Percentiles rank a stretch among this genome's conserved stretches.
phyloP scores from a whole-genome alignment of 768 basidiomycete genomes.

The Xerocomus spinulosus region DNA sequence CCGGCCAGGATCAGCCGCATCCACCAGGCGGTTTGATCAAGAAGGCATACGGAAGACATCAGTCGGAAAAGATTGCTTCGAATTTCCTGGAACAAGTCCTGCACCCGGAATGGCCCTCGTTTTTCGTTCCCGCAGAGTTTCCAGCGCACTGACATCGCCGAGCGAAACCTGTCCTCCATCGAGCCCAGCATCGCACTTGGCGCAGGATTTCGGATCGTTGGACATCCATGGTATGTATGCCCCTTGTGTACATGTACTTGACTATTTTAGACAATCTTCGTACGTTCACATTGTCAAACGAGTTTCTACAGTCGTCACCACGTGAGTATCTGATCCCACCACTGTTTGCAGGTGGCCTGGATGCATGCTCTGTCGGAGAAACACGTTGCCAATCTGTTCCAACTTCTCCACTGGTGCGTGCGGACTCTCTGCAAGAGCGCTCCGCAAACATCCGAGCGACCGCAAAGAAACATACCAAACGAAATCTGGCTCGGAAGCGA shows the following conservation, averaged over 20 bases:
- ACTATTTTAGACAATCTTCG: too few relatives aligned
- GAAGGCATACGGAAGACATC: slow-evolving; percentile 2
- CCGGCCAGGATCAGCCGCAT: slow-evolving; percentile 37
- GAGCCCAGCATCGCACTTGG: slow-evolving; percentile 21
- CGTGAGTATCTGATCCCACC: slow-evolving; percentile 7
- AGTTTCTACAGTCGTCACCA: too few relatives aligned
- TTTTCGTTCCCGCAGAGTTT: not conserved
- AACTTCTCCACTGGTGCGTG: slow-evolving; percentile 8
- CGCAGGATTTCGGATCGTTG: slow-evolving; percentile 20
- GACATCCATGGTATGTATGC: slow-evolving; percentile 29
- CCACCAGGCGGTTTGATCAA: not conserved
- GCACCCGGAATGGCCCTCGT: not conserved
- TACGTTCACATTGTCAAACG: too few relatives aligned
- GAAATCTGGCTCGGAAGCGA: slow-evolving; percentile 31
- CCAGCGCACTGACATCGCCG: not conserved
- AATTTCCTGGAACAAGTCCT: slow-evolving; percentile 18
- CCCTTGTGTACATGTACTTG: too few relatives aligned
- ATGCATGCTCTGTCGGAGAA: slow-evolving; percentile 10
- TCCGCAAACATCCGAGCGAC: not conserved
- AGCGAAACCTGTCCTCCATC: slow-evolving; percentile 5
- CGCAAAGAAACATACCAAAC: slow-evolving; percentile 11
- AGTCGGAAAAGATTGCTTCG: not conserved
- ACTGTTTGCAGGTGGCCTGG: slow-evolving; percentile 11
- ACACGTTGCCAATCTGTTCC: not conserved
- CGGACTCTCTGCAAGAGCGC: slow-evolving; percentile 22